Evolutionary conservation across 352 stramenopile species (phyloP).

Genomic region (Phytophthora chlamydospora): DNA sequence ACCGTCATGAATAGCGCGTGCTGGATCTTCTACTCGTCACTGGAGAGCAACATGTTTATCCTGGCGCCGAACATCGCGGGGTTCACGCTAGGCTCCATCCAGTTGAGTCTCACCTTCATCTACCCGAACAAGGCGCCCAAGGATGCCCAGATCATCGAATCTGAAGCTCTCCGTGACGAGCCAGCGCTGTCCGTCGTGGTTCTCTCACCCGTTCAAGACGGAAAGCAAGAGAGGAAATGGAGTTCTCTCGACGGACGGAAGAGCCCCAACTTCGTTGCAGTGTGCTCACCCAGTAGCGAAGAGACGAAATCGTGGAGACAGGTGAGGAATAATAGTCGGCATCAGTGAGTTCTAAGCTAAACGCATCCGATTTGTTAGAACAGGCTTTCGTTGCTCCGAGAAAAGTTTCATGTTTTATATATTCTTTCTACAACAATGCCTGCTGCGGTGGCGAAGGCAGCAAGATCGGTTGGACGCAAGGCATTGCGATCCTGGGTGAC

Average conservation of each 20-base stretch:
- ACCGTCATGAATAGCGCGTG: constrained; percentile 26
- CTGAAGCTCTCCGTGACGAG: background rate
- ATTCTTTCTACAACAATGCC: no score
- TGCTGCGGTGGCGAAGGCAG: no score
- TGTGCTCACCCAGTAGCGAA: background rate
- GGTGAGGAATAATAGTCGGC: background rate
- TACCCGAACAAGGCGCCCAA: constrained; percentile 23
- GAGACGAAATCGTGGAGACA: constrained; percentile 1
- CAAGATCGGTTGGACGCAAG: no score
- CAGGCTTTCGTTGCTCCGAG: no score
- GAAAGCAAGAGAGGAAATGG: background rate
- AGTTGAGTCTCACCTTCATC: constrained; percentile 43
- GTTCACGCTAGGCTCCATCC: constrained; percentile 24
- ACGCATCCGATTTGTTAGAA: no score
- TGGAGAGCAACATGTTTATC: constrained; percentile 21
- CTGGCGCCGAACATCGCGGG: constrained; percentile 33
- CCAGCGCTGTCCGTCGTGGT: background rate
- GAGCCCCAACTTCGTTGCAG: constrained; percentile 8
- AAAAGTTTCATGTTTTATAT: no score
- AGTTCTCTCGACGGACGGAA: background rate
- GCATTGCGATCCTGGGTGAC: no score
- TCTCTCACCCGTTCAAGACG: constrained; percentile 8
- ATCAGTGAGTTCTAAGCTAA: no score
- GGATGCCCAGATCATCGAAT: background rate
- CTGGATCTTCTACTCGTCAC: constrained; percentile 4